A percentile compares a stretch with the other conserved stretches of the same genome.
These are phyloP conservation scores for Rhynchosporium secalis DNA, from an alignment of 2,329 filamentous ascomycete species.

Conservation along the genomic window DNA sequence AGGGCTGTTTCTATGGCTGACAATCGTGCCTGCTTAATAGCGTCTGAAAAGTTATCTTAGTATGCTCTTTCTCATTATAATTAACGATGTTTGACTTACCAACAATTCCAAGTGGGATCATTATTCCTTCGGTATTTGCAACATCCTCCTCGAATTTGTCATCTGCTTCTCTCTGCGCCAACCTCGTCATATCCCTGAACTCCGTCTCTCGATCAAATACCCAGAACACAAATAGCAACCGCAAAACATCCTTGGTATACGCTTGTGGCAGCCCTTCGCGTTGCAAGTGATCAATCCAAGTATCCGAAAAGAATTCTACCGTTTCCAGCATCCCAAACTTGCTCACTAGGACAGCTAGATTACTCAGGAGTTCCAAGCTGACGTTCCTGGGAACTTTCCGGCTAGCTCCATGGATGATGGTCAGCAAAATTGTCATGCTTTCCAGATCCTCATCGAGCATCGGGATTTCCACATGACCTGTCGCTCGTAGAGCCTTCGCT, in stretches of 20 bases:
- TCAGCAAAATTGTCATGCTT: constrained; percentile 45
- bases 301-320: constrained; percentile 45
- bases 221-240: constrained; percentile 30
- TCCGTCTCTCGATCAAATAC: constrained; percentile 27
- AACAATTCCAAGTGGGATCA: constrained; percentile 22
- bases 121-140: constrained; percentile 11
- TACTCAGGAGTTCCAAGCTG: constrained; percentile 45
- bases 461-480: constrained; percentile 26
- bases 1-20: constrained; percentile 26
- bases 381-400: constrained; percentile 44
- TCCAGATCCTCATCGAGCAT: constrained; percentile 38
- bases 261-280: constrained; percentile 26
- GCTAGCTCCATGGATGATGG: constrained; percentile 48
- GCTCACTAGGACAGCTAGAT: constrained; percentile 47
- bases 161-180: constrained; percentile 28
- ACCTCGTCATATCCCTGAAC: constrained; percentile 29
- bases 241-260: constrained; percentile 28
- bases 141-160: constrained; percentile 26
- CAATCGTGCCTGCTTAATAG: constrained; percentile 25
- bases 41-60: constrained; percentile 18
- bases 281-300: constrained; percentile 43
- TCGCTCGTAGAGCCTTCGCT: constrained; percentile 18
- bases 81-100: constrained; percentile 13
- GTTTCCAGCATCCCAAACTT: constrained; percentile 46
- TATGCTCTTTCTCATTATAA: not conserved